phyloP scores from a whole-genome alignment of 23 red algal genomes.

The Gracilaria vermiculophylla region DNA sequence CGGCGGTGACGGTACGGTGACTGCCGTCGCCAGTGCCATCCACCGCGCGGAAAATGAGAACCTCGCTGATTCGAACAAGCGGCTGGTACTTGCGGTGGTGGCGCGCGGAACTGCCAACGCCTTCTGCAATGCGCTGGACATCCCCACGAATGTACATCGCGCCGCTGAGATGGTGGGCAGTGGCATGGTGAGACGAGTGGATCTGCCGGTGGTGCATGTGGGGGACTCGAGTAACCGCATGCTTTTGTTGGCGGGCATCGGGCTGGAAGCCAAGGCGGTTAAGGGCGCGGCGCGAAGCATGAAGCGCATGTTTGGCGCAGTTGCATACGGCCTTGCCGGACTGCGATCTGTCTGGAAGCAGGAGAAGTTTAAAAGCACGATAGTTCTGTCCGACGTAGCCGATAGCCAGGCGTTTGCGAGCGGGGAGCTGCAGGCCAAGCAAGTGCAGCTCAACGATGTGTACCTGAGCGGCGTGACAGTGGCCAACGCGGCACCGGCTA shows the following conservation, averaged over 20 bases:
- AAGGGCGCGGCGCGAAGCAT: slow-evolving; percentile 9
- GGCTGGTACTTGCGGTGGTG: slow-evolving; percentile 37
- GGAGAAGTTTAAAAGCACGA: not conserved
- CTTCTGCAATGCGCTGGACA: slow-evolving; percentile 58
- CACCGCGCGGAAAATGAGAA: not conserved
- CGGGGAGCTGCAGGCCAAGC: slow-evolving; percentile 4
- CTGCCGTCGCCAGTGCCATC: slow-evolving; percentile 39
- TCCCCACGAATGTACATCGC: slow-evolving; percentile 18
- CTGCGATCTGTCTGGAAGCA: slow-evolving; percentile 28
- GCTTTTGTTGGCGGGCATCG: slow-evolving; percentile 65
- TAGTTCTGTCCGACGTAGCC: slow-evolving; percentile 16
- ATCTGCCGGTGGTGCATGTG: slow-evolving; percentile 19
- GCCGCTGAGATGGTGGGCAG: slow-evolving; percentile 36
- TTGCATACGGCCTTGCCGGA: slow-evolving; percentile 42
- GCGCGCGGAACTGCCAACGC: slow-evolving; percentile 78
- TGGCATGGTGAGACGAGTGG: slow-evolving; percentile 22
- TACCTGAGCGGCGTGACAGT: slow-evolving; percentile 56
- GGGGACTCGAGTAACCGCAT: not conserved
- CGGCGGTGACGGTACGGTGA: slow-evolving; percentile 65
- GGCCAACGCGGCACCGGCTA: slow-evolving; percentile 58
- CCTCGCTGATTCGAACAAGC: not conserved
- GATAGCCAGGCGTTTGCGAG: slow-evolving; percentile 12
- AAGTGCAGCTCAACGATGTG: slow-evolving; percentile 2
- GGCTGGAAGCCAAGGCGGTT: slow-evolving; percentile 50
- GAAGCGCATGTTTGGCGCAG: slow-evolving; percentile 26